Evolutionary conservation across 768 basidiomycete genomes (phyloP).

Genomic region (Kwoniella dendrophila): DNA sequence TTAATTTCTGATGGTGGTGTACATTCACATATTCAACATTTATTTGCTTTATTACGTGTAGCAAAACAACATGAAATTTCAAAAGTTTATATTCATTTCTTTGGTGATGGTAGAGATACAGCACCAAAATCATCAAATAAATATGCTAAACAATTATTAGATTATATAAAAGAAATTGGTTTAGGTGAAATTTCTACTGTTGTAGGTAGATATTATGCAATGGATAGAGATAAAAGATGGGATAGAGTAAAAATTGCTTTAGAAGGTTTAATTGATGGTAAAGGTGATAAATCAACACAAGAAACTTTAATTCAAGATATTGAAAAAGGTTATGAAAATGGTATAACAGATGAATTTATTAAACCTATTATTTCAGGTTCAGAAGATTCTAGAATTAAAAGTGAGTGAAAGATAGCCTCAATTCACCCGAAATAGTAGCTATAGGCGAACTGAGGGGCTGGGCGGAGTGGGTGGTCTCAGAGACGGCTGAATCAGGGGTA

Average conservation of each 20-base stretch:
- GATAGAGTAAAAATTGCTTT: slow-evolving; percentile 87
- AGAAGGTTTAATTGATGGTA: slow-evolving; percentile 77
- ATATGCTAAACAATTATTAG: slow-evolving; percentile 74
- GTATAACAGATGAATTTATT: slow-evolving; percentile 91
- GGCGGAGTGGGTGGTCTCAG: background rate
- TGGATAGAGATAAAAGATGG: slow-evolving; percentile 97
- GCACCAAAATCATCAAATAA: slow-evolving; percentile 78
- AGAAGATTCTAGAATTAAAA: slow-evolving; percentile 75
- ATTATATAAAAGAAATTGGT: slow-evolving; percentile 72
- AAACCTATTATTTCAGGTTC: slow-evolving; percentile 90
- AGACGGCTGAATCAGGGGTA: slow-evolving; percentile 5
- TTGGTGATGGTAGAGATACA: slow-evolving; percentile 93
- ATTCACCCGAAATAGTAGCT: background rate
- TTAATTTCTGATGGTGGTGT: slow-evolving; percentile 94
- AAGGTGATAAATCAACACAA: slow-evolving; percentile 62
- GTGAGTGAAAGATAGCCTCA: slow-evolving; percentile 57
- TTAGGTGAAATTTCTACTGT: slow-evolving; percentile 78
- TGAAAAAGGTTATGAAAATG: slow-evolving; percentile 75
- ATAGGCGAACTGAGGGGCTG: background rate
- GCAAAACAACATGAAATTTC: slow-evolving; percentile 84
- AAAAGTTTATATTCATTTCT: slow-evolving; percentile 86
- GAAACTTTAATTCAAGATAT: slow-evolving; percentile 67
- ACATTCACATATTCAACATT: slow-evolving; percentile 90
- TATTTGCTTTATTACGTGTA: slow-evolving; percentile 85
- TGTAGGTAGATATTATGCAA: slow-evolving; percentile 89